Percentiles rank a stretch among this genome's conserved stretches.
Conservation (phyloP, 1,284 basidiomycete genomes). For the Tremellales sp. region DNA sequence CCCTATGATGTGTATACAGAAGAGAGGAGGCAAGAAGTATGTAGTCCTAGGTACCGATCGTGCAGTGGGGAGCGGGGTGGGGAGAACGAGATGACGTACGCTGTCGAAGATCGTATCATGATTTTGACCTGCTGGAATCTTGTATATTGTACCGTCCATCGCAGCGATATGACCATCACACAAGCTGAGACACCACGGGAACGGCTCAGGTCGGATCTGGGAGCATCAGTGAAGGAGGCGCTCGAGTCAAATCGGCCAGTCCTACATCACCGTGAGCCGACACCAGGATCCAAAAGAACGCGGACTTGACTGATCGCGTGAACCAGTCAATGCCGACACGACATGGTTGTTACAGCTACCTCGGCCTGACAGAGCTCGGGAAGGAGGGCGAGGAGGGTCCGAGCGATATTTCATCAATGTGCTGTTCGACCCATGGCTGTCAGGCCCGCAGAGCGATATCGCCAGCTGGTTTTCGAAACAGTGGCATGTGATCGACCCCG, state of each 20-base stretch:
- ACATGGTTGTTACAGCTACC: constrained; percentile 19
- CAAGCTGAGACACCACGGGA: not conserved
- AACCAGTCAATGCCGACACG: constrained; percentile 19
- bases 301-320: not conserved
- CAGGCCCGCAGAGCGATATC: constrained; percentile 23
- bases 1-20: too few species aligned
- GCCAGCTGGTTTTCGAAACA: constrained; percentile 24
- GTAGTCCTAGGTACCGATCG: not conserved
- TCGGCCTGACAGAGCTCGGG: constrained; percentile 5
- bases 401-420: constrained; percentile 9
- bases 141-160: not conserved
- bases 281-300: not conserved
- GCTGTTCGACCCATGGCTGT: constrained; percentile 22
- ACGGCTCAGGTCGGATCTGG: not conserved
- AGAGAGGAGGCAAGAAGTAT: too few species aligned
- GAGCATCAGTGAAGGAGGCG: not conserved
- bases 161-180: not conserved
- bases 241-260: not conserved
- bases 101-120: not conserved
- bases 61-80: not conserved
- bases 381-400: too few species aligned
- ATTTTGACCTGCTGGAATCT: not conserved
- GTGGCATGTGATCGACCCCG: constrained; percentile 18
- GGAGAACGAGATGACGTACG: not conserved
- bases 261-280: constrained; percentile 5